Base-by-base conservation (phyloP, 106 monocot genomes). In the Dendrobium catenatum region DNA sequence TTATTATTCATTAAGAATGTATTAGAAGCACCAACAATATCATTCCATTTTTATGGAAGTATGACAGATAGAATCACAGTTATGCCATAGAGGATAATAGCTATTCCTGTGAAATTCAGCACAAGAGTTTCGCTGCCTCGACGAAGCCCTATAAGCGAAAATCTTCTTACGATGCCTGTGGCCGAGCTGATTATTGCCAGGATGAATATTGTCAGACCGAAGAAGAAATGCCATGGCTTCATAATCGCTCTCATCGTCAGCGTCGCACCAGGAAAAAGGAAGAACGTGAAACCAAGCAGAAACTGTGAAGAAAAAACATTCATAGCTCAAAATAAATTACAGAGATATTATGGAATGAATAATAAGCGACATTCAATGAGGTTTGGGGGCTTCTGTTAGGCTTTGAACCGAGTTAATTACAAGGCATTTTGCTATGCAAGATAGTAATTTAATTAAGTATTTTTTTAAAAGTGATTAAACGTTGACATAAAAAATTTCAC, bases 11-110 rank as follows among this genome's bases (percentile, higher is more conserved):
- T 46, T 46, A 46, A 46, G 13, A 51, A 51, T 51, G 15, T 2
- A 13, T 51, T 51, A 10, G 10, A 13, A 13, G 13, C 51, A 13
- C 51, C 51, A 51, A 51, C 3, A 26, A 26, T 26, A 26, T 26
- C 26, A 13, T 3, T 13, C 3, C 15, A 51, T 74, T 74, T 4
- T 74, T 19, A 74, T 43, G 74, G 74, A 74, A 74, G 74, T 44
- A 74, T 13, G 40, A 44, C 43, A 13, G 74, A 74, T 42, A 85
- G 67, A 55, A 84, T 49, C 24, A 80, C 72, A 33, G 76, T 29
- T 2, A 85, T 72, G 47, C 80, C 88, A 42, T 82, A 88, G 17
- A 88, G 51, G 33, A 88, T 46, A 42, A 88, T 88, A 13, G 88
- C 75, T 1, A 88, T 1, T 13, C 88, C 88, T 4, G 82, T 78